Percentiles rank a stretch among this genome's conserved stretches.
Evolutionary conservation across 352 stramenopile genomes (phyloP).

Genomic region (Pythium sp.): DNA sequence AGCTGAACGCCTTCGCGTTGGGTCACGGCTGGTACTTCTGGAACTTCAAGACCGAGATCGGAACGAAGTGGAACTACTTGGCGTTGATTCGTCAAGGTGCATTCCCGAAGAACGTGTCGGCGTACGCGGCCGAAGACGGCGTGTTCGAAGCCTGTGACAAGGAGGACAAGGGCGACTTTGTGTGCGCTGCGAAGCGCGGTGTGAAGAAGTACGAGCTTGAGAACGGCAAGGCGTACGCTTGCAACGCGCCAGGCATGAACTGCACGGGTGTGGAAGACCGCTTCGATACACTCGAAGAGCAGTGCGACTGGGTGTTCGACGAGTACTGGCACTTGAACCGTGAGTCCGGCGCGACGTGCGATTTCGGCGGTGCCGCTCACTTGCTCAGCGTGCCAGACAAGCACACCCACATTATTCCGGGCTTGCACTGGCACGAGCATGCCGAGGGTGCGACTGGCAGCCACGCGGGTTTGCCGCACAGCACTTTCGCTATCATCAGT

Average conservation of each 20-base stretch:
- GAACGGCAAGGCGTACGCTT: slow-evolving; percentile 57
- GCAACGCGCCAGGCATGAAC: slow-evolving; percentile 45
- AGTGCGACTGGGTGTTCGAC: slow-evolving; percentile 70
- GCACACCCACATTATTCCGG: neutral
- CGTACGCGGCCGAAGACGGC: slow-evolving; percentile 48
- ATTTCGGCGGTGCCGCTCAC: slow-evolving; percentile 68
- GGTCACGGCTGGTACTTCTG: slow-evolving; percentile 95
- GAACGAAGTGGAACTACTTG: slow-evolving; percentile 90
- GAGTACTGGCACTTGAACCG: slow-evolving; percentile 69
- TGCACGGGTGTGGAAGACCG: slow-evolving; percentile 41
- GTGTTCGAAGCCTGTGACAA: slow-evolving; percentile 63
- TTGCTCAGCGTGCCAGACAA: slow-evolving; percentile 28
- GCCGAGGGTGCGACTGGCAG: neutral
- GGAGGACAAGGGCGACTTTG: slow-evolving; percentile 74
- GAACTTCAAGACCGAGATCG: slow-evolving; percentile 94
- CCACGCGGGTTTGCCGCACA: neutral
- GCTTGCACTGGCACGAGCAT: slow-evolving; percentile 1
- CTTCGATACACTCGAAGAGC: slow-evolving; percentile 59
- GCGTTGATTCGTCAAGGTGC: slow-evolving; percentile 49
- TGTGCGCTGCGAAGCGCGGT: slow-evolving; percentile 68
- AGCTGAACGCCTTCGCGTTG: slow-evolving; percentile 89
- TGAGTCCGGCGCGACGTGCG: slow-evolving; percentile 63
- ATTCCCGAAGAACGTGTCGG: slow-evolving; percentile 76
- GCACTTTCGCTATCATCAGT: slow-evolving; percentile 9
- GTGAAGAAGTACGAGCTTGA: slow-evolving; percentile 51